A percentile compares a stretch with the other conserved stretches of the same genome.
These are phyloP conservation scores for Ogataea nakhonphanomensis DNA, from an alignment of 805 yeast genomes.

Conservation along the genomic window DNA sequence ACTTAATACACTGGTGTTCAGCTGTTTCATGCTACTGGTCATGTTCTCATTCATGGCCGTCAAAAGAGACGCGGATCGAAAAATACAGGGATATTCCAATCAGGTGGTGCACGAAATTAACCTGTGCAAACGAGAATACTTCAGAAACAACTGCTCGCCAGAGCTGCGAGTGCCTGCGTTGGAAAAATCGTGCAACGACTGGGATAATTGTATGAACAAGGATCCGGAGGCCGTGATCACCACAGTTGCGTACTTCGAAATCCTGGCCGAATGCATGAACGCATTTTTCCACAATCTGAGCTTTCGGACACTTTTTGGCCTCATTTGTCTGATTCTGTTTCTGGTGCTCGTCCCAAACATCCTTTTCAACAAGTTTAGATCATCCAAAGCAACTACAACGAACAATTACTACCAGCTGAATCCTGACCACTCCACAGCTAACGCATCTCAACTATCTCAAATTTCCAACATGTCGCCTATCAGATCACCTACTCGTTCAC, in stretches of 20 bases:
- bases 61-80: constrained; percentile 61
- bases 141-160: constrained; percentile 67
- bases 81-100: constrained; percentile 58
- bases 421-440: constrained; percentile 17
- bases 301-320: constrained; percentile 24
- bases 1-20: constrained; percentile 25
- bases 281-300: constrained; percentile 32
- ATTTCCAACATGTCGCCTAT: constrained; percentile 7
- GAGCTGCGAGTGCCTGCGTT: constrained; percentile 69
- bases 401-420: constrained; percentile 25
- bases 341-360: constrained; percentile 29
- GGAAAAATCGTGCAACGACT: constrained; percentile 62
- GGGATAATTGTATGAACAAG: constrained; percentile 80
- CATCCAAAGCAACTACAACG: constrained; percentile 22
- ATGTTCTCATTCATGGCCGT: constrained; percentile 25
- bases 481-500: constrained; percentile 19
- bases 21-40: constrained; percentile 17
- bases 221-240: constrained; percentile 53
- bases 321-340: constrained; percentile 13
- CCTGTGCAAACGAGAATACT: constrained; percentile 65
- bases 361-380: constrained; percentile 26
- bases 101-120: constrained; percentile 64
- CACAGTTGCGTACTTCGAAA: constrained; percentile 33
- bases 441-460: constrained; percentile 7
- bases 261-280: constrained; percentile 33